Evolutionary conservation across 805 yeast genomes (phyloP).

Genomic region (Candida boidinii): DNA sequence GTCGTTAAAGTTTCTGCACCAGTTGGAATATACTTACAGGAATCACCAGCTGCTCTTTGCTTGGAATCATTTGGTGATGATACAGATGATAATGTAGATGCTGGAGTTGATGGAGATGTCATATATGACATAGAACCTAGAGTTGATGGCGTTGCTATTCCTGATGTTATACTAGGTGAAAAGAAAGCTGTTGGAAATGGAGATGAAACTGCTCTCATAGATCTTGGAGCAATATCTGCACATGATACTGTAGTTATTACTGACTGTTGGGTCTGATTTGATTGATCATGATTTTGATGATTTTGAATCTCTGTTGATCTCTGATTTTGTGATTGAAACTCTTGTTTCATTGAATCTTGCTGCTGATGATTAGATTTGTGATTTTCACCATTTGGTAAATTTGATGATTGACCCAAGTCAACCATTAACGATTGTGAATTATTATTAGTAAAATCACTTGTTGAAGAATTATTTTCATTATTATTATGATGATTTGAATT

Average conservation of each 20-base stretch:
- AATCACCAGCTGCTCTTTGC: too few relatives aligned
- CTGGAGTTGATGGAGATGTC: too few relatives aligned
- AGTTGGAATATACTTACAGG: too few relatives aligned
- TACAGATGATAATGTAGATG: too few relatives aligned
- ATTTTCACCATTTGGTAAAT: too few relatives aligned
- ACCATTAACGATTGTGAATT: neutral
- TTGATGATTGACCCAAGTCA: neutral
- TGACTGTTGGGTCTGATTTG: neutral
- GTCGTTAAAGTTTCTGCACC: too few relatives aligned
- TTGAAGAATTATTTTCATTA: neutral
- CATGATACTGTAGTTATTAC: conserved; percentile 10
- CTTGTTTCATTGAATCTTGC: neutral
- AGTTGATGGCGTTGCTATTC: too few relatives aligned
- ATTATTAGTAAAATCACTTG: neutral
- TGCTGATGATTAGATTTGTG: neutral
- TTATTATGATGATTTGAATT: neutral
- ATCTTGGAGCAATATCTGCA: conserved; percentile 16
- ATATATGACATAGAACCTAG: too few relatives aligned
- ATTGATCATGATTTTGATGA: neutral
- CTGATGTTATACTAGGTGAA: neutral
- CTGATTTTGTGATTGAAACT: neutral
- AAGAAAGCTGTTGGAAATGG: neutral
- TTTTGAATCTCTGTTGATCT: neutral
- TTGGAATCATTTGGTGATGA: too few relatives aligned
- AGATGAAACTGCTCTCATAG: conserved; percentile 7